Base-by-base conservation (phyloP, 2,329 filamentous ascomycete species). In the Botryotinia narcissicola region DNA sequence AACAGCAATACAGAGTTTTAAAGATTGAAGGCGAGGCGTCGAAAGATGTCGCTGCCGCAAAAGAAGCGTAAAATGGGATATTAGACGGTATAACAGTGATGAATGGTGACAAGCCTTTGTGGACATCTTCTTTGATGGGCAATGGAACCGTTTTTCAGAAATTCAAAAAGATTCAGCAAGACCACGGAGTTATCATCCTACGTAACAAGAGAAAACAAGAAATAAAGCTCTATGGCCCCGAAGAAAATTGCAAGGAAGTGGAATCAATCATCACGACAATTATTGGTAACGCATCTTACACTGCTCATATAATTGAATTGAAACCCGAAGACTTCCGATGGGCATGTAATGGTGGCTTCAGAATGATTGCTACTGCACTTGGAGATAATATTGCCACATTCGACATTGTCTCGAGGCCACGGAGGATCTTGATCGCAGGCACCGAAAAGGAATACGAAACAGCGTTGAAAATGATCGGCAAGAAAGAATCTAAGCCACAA, bases 21-120 rank as follows among this genome's bases (percentile, higher is more conserved):
- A 83, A 82, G 72, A 74, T 86, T 35, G 83, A 84, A 74, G 82
- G 84, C 0, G 78, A 81, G 8, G 72, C 75, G 29, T 73, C 75
- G 3, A 78, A 79, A 64, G 73, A 76, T 3, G 80, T 85, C 2
- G 80, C 79, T 1, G 71, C 74, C 14, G 82, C 83, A 4, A 83
- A 82, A 54, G 76, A 78, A 1, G 74, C 62, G 7, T 76, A 84
- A 9, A 80, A 83, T 8, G 70, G 70, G 2, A 80, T 84, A 16
- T 62, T 85, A 37, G 74, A 74, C 16, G 84, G 83, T 6, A 74
- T 73, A 14, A 74, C 81, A 35, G 78, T 81, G 4, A 80, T 73
- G 63, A 73, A 79, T 7, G 73, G 74, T 14, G 79, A 76, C n/a
- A 73, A 70, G 7, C 40, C 72, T 8, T 63, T 84, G 3, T 85